Conservation (phyloP, 352 stramenopile species). For the Pythium aristosporum region DNA sequence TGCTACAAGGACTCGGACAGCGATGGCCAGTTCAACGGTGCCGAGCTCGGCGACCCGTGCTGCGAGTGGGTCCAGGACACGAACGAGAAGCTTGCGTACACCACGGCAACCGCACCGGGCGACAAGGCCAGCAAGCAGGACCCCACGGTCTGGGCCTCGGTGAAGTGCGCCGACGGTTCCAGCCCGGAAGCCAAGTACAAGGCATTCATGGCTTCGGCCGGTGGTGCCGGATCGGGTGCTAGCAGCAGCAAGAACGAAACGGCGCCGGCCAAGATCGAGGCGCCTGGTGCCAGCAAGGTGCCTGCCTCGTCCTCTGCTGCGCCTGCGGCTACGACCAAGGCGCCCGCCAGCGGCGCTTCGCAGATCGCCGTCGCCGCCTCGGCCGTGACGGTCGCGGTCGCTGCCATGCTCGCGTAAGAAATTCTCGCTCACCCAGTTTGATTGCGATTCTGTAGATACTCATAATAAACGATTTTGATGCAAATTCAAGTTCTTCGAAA, state of each 20-base stretch:
- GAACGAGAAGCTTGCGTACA: constrained; percentile 30
- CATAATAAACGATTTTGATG: neutral
- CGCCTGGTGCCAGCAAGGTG: neutral
- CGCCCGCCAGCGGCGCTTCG: constrained; percentile 4
- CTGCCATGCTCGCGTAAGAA: constrained; percentile 16
- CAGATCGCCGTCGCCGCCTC: constrained; percentile 15
- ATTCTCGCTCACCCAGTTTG: neutral
- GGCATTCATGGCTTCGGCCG: constrained; percentile 15
- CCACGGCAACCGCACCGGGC: constrained; percentile 28
- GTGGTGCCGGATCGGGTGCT: neutral
- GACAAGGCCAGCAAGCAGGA: constrained; percentile 29
- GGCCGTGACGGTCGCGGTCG: constrained; percentile 7
- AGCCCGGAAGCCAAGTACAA: constrained; percentile 30
- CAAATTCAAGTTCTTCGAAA: neutral
- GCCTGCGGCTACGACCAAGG: constrained; percentile 4
- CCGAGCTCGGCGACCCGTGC: constrained; percentile 61
- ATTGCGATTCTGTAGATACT: no score
- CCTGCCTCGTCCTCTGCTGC: constrained; percentile 1
- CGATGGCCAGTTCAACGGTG: constrained; percentile 48
- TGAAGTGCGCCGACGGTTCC: constrained; percentile 28
- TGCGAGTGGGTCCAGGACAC: constrained; percentile 35
- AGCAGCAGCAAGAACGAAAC: neutral
- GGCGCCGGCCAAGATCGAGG: neutral
- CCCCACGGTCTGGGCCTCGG: constrained; percentile 22
- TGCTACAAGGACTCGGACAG: constrained; percentile 35